Base-by-base conservation (phyloP, 108 stramenopile genomes). In the Cyclotella cryptica region DNA sequence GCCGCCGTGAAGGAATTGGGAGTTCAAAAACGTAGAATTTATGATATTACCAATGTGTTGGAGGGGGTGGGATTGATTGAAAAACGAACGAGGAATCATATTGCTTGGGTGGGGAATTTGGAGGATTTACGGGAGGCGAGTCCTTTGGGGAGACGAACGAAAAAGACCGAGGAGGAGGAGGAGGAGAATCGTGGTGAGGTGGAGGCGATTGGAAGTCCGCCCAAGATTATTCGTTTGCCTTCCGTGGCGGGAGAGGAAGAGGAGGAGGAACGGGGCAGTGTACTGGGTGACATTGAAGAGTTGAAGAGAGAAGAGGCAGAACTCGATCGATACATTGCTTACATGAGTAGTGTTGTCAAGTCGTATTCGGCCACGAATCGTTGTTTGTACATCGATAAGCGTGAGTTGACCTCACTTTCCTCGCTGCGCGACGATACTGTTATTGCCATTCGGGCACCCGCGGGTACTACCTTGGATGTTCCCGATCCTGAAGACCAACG, bases 41-140 rank as follows among this genome's bases (percentile, higher is more conserved):
- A 98, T 68, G 97, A 98, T 74, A 98, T 98, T 68, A 96, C 96
- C 62, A 98, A 98, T 78, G 97, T 96, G 24, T 85, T 98, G 60
- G 97, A 98, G 79, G 97, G 97, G 11, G 94, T 96, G 55, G 94
- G 94, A 13, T 74, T 98, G 70, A 91, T 96, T 67, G 79, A 88
- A 62, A 96, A 96, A 85, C 81, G 85, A 42, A 85, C 90, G 29
- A 97, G 96, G 89, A 97, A 97, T 84, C 88, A 94, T 69, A 93
- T 98, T 57, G 86, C 89, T 19, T 97, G 96, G 96, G 54, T 75
- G 51, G 84, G 86, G 12, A 53, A 58, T n/a, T 27, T 61, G 14
- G 40, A 17, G 6, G 21, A 55, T 19, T 47, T 49, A 1, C 59
- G 39, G 27, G 65, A 77, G 39, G 19, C 51, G 27, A 18, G 28